Base-by-base conservation (phyloP, 768 basidiomycete species). In the Boletus reticulatus region DNA sequence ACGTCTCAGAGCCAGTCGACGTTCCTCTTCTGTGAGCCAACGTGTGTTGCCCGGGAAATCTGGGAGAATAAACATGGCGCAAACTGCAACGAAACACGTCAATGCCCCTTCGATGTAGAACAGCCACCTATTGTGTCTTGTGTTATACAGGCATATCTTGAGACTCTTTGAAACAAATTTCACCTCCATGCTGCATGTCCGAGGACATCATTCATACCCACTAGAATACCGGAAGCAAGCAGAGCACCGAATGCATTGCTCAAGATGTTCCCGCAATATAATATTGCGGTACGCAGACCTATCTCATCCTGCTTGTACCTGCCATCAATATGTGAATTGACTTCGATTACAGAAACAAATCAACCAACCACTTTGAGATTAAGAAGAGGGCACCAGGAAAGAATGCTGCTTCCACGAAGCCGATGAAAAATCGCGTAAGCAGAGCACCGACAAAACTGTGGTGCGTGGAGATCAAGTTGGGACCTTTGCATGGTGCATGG, bases 201-300 rank as follows among this genome's bases (percentile, higher is more conserved):
- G 8, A 78, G 74, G 41, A 64, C 68, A 37, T 77, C 79, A 39
- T 84, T 71, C 77, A 84, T 80, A 6, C 69, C 71, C 16, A 63
- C 66, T 39, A 83, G 67, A 50, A 81, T 79, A 11, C 75, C 80
- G 2, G 78, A 76, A 14, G 79, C 78, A 42, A 82, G 67, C 36
- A 82, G 68, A 4, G 79, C 72, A 2, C 82, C 82, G 57, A 84
- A 83, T 12, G 82, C 83, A 69, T 84, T 84, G 16, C 75, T 76
- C 53, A 80, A 76, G 32, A 82, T 68, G 51, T 78, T 80, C 36
- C 81, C 80, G 58, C 78, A 80, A 60, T 76, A 80, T 31, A 81
- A 63, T 49, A 79, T 71, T 37, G 78, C 76, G 12, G 73, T 74
- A 17, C 78, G 71, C 24, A 76, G 56, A 37, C 75, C 79, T 36